These are phyloP conservation scores for Bipolaris oryzae DNA, from an alignment of 2,329 filamentous ascomycete genomes.

Conservation along the genomic window DNA sequence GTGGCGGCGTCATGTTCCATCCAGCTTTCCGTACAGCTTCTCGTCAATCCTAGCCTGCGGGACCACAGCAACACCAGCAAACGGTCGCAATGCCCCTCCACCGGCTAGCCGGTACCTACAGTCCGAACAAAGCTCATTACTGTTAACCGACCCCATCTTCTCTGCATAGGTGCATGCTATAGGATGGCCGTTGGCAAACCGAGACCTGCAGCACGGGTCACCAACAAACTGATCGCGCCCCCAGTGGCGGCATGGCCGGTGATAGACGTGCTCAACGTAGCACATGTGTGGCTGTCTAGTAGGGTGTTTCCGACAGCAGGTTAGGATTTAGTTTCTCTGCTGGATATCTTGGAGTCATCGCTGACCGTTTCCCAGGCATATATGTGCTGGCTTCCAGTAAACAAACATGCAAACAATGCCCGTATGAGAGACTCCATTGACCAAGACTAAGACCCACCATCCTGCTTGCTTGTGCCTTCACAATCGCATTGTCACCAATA, in stretches of 20 bases:
- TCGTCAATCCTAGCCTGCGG: background rate
- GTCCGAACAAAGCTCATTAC: conserved; percentile 23
- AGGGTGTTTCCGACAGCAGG: background rate
- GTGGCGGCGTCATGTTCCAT: background rate
- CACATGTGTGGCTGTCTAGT: conserved; percentile 33
- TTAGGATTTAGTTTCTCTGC: background rate
- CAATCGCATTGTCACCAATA: background rate
- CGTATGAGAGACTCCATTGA: background rate
- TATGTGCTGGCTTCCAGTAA: background rate
- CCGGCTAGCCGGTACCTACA: conserved; percentile 25
- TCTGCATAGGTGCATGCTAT: conserved; percentile 34
- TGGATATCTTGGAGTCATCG: background rate
- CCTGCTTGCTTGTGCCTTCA: background rate
- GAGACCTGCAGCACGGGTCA: conserved; percentile 40
- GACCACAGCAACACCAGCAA: conserved; percentile 23
- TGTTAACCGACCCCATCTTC: conserved; percentile 32
- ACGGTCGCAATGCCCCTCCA: conserved; percentile 26
- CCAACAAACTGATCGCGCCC: conserved; percentile 33
- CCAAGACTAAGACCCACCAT: background rate
- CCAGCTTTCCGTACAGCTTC: background rate
- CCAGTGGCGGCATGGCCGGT: conserved; percentile 41
- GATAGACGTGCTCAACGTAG: conserved; percentile 40
- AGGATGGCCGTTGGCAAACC: conserved; percentile 22
- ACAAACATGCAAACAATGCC: conserved; percentile 10
- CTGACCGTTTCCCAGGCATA: conserved; percentile 7